A percentile compares a stretch with the other conserved stretches of the same genome.
phyloP scores from a whole-genome alignment of 140 eudicot species.

The Eryngium alpinum region DNA sequence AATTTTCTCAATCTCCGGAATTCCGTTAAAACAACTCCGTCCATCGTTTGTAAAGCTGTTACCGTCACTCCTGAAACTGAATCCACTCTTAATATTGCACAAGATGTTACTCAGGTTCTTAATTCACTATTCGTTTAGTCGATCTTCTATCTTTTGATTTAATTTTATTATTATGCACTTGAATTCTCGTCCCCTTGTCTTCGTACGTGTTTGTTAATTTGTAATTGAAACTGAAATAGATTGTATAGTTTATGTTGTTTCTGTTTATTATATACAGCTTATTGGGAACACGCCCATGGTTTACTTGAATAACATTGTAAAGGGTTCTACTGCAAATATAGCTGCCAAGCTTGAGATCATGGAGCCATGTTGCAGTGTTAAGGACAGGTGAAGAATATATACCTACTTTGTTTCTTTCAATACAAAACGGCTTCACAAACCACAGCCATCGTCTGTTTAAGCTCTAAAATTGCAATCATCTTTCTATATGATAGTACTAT shows the following conservation, averaged over 20 bases:
- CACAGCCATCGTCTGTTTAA: no score
- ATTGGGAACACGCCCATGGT: constrained; percentile 97
- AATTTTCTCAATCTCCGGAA: background rate
- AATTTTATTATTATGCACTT: background rate
- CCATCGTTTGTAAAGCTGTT: constrained; percentile 1
- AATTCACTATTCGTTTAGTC: background rate
- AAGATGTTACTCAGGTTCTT: constrained; percentile 87
- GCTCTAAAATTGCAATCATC: no score
- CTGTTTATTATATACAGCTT: constrained; percentile 42
- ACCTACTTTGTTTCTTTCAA: no score
- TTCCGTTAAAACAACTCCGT: background rate
- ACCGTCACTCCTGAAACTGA: constrained; percentile 20
- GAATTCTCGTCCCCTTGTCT: no score
- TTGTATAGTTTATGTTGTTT: background rate
- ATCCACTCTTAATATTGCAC: constrained; percentile 79
- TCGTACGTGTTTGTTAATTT: background rate
- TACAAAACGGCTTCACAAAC: no score
- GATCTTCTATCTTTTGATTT: background rate
- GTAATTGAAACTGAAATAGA: no score
- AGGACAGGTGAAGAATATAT: constrained; percentile 53
- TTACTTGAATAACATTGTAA: constrained; percentile 64
- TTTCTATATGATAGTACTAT: no score
- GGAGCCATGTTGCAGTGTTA: constrained; percentile 99
- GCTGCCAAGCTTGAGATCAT: constrained; percentile 98
- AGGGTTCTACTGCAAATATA: constrained; percentile 81